Conservation (phyloP, 371 early-diverging fungal species). For the Rhizopus stolonifer region DNA sequence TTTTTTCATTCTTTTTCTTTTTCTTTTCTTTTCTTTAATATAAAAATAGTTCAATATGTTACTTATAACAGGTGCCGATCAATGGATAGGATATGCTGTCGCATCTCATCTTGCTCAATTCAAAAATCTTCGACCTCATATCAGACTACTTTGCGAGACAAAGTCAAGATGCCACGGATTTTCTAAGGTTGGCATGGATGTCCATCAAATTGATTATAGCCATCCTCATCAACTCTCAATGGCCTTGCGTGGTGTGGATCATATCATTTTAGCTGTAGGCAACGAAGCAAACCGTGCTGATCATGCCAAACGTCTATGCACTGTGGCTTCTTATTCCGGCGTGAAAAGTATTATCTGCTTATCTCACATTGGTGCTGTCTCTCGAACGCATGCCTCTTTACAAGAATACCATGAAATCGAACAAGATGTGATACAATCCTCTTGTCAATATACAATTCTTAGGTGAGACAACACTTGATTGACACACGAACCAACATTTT, state of each 20-base stretch:
- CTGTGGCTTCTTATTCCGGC: slow-evolving; percentile 36
- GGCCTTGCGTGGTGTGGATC: slow-evolving; percentile 42
- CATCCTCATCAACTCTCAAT: slow-evolving; percentile 36
- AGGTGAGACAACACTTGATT: slow-evolving; percentile 23
- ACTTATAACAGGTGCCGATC: slow-evolving; percentile 43
- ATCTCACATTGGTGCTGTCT: slow-evolving; percentile 46
- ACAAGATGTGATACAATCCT: slow-evolving; percentile 30
- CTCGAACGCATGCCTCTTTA: slow-evolving; percentile 23
- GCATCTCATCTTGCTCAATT: slow-evolving; percentile 38
- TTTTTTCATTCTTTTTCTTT: neutral
- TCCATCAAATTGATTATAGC: slow-evolving; percentile 30
- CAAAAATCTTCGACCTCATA: slow-evolving; percentile 19
- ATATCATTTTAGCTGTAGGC: slow-evolving; percentile 36
- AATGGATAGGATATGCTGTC: slow-evolving; percentile 41
- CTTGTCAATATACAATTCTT: slow-evolving; percentile 40
- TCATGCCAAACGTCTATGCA: slow-evolving; percentile 26
- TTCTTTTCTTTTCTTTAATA: neutral
- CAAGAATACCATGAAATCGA: slow-evolving; percentile 40
- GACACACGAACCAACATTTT: neutral
- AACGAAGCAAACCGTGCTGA: slow-evolving; percentile 33
- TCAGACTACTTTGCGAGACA: slow-evolving; percentile 35
- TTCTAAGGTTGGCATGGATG: slow-evolving; percentile 27
- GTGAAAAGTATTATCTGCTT: slow-evolving; percentile 38
- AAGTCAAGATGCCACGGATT: slow-evolving; percentile 26
- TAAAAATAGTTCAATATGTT: slow-evolving; percentile 26